Conservation (phyloP, 2,329 filamentous ascomycete species). For the Pseudocercospora eumusae region DNA sequence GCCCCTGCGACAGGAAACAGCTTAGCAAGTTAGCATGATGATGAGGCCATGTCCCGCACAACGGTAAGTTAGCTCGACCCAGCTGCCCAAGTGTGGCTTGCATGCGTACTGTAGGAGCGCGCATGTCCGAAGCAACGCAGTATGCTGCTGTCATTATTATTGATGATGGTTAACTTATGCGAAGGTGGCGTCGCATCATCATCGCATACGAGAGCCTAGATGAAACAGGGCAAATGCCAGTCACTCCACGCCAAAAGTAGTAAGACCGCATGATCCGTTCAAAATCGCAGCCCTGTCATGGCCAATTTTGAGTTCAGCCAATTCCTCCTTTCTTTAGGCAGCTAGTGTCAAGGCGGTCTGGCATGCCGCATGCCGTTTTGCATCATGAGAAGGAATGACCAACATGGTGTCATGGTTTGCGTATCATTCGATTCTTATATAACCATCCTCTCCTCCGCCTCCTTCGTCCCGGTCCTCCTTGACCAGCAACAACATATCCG, state of each 20-base stretch:
- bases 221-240: conserved; percentile 11
- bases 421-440: conserved; percentile 20
- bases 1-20: conserved; percentile 21
- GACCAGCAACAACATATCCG: not conserved
- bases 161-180: too few relatives aligned
- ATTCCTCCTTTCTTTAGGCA: conserved; percentile 25
- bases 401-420: conserved; percentile 22
- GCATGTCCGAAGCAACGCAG: conserved; percentile 14
- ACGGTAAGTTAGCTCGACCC: conserved; percentile 13
- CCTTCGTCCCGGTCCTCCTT: not conserved
- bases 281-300: conserved; percentile 9
- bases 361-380: conserved; percentile 28
- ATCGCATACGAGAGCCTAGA: conserved; percentile 3
- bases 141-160: conserved; percentile 8
- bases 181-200: conserved; percentile 4
- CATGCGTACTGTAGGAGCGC: too few relatives aligned
- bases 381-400: conserved; percentile 33
- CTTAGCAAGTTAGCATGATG: conserved; percentile 23
- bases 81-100: conserved; percentile 17
- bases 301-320: conserved; percentile 10
- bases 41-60: conserved; percentile 16
- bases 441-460: conserved; percentile 18
- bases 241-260: conserved; percentile 6
- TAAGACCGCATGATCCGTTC: conserved; percentile 13
- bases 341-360: conserved; percentile 17